phyloP scores from a whole-genome alignment of 2,329 filamentous ascomycete species.

The Colletotrichum euphorbiae region DNA sequence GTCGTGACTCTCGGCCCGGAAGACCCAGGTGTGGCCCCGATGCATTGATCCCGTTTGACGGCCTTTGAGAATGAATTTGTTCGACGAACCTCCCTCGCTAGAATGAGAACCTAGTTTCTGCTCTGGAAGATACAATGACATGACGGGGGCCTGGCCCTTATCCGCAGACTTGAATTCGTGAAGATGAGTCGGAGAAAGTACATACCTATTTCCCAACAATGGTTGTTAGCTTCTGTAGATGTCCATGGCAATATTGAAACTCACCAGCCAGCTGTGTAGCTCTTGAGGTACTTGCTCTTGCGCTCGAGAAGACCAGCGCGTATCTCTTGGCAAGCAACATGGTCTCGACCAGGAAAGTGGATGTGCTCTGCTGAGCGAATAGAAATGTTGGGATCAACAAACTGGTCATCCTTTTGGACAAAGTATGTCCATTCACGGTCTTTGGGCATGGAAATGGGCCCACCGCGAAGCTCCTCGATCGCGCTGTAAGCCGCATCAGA shows the following conservation, averaged over 20 bases:
- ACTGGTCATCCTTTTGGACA: slow-evolving; percentile 82
- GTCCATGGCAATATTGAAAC: slow-evolving; percentile 45
- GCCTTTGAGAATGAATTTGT: slow-evolving; percentile 98
- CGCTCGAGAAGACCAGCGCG: slow-evolving; percentile 91
- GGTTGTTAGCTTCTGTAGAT: background rate
- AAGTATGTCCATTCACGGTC: slow-evolving; percentile 92
- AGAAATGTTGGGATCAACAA: slow-evolving; percentile 86
- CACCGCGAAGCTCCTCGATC: slow-evolving; percentile 83
- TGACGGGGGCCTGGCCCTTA: slow-evolving; percentile 89
- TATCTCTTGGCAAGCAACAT: slow-evolving; percentile 85
- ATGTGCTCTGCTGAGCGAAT: slow-evolving; percentile 84
- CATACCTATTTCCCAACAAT: slow-evolving; percentile 72
- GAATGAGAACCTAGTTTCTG: slow-evolving; percentile 97
- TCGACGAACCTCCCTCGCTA: slow-evolving; percentile 82
- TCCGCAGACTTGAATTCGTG: slow-evolving; percentile 99
- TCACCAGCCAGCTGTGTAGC: slow-evolving; percentile 94
- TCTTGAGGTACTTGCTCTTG: slow-evolving; percentile 99
- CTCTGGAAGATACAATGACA: slow-evolving; percentile 95
- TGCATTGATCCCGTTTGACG: slow-evolving; percentile 94
- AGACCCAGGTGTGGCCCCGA: slow-evolving; percentile 80
- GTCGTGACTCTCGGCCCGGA: slow-evolving; percentile 80
- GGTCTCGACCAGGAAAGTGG: slow-evolving; percentile 89
- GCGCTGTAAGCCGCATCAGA: slow-evolving; percentile 83
- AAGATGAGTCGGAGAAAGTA: slow-evolving; percentile 93
- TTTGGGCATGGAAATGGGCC: slow-evolving; percentile 92